A percentile compares a stretch with the other conserved stretches of the same genome.
Conservation (phyloP, 331 rosid species). For the Quercus phellos region DNA sequence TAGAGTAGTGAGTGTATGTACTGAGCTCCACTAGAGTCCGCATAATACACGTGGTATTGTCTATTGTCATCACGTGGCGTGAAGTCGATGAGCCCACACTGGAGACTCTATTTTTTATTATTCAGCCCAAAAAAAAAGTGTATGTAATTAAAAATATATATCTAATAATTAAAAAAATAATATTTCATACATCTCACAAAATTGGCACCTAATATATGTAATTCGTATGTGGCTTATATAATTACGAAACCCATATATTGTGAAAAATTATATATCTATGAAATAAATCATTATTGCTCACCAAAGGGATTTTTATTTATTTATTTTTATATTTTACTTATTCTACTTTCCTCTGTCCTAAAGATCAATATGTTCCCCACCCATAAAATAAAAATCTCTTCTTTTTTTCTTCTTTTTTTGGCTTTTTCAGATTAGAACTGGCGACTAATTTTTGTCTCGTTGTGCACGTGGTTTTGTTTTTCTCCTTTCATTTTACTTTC, state of each 20-base stretch:
- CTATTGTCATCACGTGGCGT: rapidly evolving
- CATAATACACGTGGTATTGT: rapidly evolving
- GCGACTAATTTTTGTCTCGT: neutral
- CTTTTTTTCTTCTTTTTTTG: neutral
- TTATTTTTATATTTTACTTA: too few relatives aligned
- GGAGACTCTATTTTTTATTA: too few relatives aligned
- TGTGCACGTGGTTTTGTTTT: neutral
- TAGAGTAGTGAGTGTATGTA: neutral
- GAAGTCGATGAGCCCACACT: rapidly evolving
- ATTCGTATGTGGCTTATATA: too few relatives aligned
- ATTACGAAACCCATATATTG: too few relatives aligned
- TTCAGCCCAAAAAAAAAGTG: too few relatives aligned
- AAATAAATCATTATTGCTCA: too few relatives aligned
- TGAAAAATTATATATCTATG: too few relatives aligned
- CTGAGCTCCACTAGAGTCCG: rapidly evolving
- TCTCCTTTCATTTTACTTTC: neutral
- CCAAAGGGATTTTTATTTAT: too few relatives aligned
- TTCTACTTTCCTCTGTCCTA: neutral
- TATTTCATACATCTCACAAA: neutral
- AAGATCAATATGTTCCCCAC: neutral
- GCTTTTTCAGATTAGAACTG: neutral
- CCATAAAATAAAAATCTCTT: too few relatives aligned
- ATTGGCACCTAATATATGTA: too few relatives aligned
- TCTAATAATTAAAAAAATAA: neutral
- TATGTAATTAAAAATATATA: too few relatives aligned